Evolutionary conservation across 2,329 filamentous ascomycete species (phyloP).

Genomic region (Cladosporium sp.): DNA sequence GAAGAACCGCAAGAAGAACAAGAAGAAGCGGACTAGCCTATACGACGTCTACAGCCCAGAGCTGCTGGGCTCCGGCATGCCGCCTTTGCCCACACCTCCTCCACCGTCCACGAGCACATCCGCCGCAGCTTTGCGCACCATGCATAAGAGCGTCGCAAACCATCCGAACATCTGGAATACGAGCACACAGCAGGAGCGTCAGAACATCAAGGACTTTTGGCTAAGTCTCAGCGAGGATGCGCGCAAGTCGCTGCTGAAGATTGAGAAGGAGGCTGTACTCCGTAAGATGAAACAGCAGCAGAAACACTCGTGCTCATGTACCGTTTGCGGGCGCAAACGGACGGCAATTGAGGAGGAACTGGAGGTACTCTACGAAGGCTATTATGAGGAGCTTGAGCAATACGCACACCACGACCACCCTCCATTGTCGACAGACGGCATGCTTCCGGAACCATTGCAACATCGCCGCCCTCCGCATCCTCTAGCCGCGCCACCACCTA

Average conservation of each 20-base stretch:
- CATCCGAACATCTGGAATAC: conserved; percentile 96
- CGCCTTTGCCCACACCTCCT: conserved; percentile 21
- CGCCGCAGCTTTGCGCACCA: conserved; percentile 14
- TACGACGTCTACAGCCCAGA: conserved; percentile 22
- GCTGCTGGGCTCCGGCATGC: conserved; percentile 18
- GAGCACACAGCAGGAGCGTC: conserved; percentile 85
- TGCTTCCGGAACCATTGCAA: conserved; percentile 51
- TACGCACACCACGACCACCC: conserved; percentile 82
- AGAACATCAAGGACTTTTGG: conserved; percentile 98
- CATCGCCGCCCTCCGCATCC: conserved; percentile 37
- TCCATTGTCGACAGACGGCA: conserved; percentile 52
- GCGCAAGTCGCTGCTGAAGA: conserved; percentile 90
- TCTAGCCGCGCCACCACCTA: conserved; percentile 27
- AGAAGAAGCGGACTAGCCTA: conserved; percentile 46
- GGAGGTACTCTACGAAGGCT: conserved; percentile 95
- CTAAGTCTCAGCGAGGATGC: conserved; percentile 89
- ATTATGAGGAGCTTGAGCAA: conserved; percentile 96
- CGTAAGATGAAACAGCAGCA: conserved; percentile 99
- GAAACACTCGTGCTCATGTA: conserved; percentile 97
- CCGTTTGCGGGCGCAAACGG: conserved; percentile 91
- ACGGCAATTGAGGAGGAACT: conserved; percentile 97
- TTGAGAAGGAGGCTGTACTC: conserved; percentile 95
- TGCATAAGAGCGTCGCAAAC: conserved; percentile 25
- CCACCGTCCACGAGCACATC: conserved; percentile 16
- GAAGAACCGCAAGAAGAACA: conserved; percentile 46